Conservation (phyloP, 2,329 filamentous ascomycete genomes). For the Paraphoma sp. region DNA sequence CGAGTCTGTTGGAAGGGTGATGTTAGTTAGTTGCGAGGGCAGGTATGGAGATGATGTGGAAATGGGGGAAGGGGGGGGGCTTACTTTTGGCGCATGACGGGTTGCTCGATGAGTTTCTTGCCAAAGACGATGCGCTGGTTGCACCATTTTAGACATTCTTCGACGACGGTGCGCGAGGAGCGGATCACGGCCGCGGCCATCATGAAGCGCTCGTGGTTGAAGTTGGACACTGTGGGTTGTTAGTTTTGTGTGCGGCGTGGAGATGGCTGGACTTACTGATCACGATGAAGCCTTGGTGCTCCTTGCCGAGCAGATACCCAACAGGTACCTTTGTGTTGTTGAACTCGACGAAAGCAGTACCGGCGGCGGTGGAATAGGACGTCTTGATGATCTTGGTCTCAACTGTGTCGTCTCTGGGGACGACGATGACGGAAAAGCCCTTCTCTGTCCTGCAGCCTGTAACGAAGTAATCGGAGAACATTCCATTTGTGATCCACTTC, state of each 20-base stretch:
- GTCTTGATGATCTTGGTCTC: constrained; percentile 83
- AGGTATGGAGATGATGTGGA: not conserved
- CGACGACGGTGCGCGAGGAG: constrained; percentile 71
- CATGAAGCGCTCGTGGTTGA: constrained; percentile 85
- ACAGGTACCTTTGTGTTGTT: constrained; percentile 87
- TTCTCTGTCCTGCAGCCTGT: constrained; percentile 80
- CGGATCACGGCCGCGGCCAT: constrained; percentile 73
- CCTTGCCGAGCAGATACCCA: constrained; percentile 77
- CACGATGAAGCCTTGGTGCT: constrained; percentile 85
- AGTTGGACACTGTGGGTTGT: constrained; percentile 68
- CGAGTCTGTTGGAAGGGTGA: constrained; percentile 61
- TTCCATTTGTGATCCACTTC: constrained; percentile 88
- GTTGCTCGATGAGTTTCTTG: constrained; percentile 82
- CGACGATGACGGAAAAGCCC: constrained; percentile 77
- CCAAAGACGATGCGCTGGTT: constrained; percentile 86
- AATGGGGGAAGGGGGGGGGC: constrained; percentile 21
- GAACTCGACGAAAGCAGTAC: constrained; percentile 80
- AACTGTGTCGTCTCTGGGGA: constrained; percentile 75
- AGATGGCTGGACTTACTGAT: constrained; percentile 56
- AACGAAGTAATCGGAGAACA: constrained; percentile 84
- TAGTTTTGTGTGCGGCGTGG: not conserved
- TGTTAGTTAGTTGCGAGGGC: not conserved
- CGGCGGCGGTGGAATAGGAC: constrained; percentile 78
- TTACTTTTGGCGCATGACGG: constrained; percentile 80
- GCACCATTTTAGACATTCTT: constrained; percentile 87